Percentiles rank a stretch among this genome's conserved stretches.
Evolutionary conservation across 768 basidiomycete genomes (phyloP).

Genomic region (Agrocybe praecox): DNA sequence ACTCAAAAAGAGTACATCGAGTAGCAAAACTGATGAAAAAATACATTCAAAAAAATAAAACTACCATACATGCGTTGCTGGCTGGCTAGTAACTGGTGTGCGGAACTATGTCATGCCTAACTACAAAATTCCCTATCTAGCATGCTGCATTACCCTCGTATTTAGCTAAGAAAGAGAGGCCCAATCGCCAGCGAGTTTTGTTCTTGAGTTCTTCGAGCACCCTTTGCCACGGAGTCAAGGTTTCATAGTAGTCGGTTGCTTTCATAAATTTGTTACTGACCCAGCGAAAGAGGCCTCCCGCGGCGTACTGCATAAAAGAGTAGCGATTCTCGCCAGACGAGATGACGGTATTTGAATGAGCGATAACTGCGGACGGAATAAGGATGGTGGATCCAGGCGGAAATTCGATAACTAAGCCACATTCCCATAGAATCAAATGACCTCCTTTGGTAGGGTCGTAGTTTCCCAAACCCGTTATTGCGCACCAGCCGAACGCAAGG

Average conservation of each 20-base stretch:
- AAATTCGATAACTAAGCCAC: not conserved
- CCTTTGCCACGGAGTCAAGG: not conserved
- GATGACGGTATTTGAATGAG: constrained; percentile 9
- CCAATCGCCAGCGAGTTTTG: not conserved
- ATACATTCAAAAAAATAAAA: no score
- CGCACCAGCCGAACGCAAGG: not conserved
- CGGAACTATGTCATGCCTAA: no score
- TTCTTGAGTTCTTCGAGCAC: not conserved
- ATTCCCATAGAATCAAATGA: constrained; percentile 1
- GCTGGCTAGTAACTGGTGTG: no score
- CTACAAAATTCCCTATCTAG: no score
- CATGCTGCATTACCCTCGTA: no score
- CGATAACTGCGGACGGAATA: not conserved
- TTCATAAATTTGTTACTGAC: constrained; percentile 10
- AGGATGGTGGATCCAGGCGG: constrained; percentile 1
- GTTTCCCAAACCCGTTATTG: not conserved
- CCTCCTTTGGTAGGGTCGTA: constrained; percentile 14
- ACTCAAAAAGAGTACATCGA: no score
- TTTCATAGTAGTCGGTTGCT: not conserved
- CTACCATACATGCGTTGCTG: no score
- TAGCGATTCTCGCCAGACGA: constrained; percentile 12
- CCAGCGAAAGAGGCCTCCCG: constrained; percentile 22
- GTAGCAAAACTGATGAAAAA: no score
- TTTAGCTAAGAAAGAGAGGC: not conserved
- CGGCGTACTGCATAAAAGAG: constrained; percentile 22